Percentiles rank a stretch among this genome's conserved stretches.
These are phyloP conservation scores for Colletotrichum tanaceti DNA, from an alignment of 2,329 filamentous ascomycete genomes.

Conservation along the genomic window DNA sequence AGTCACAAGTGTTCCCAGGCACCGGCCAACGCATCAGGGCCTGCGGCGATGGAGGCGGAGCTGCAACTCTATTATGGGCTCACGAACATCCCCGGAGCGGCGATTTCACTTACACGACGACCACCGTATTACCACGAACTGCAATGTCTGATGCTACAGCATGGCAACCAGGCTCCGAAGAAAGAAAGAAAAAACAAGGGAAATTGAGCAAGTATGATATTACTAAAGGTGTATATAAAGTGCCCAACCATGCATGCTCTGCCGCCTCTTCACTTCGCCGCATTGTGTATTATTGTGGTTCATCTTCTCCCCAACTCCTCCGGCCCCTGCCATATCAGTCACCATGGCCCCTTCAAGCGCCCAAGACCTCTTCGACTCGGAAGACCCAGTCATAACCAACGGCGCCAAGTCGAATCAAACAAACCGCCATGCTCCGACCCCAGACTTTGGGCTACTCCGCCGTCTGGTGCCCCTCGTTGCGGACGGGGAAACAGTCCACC, in stretches of 20 bases:
- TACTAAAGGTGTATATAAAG: not conserved
- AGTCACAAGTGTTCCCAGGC: not conserved
- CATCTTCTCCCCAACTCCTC: not conserved
- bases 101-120: not conserved
- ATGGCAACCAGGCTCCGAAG: not conserved
- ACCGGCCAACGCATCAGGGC: not conserved
- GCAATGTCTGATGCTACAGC: not conserved
- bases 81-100: not conserved
- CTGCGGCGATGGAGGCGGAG: not conserved
- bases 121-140: not conserved
- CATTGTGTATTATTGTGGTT: too few relatives aligned
- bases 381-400: not conserved
- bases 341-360: constrained; percentile 21
- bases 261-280: not conserved
- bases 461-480: constrained; percentile 43
- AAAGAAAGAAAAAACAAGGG: too few relatives aligned
- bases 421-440: not conserved
- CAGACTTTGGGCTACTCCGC: constrained; percentile 42
- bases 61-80: constrained; percentile 24
- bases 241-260: not conserved
- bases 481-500: constrained; percentile 42
- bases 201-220: not conserved
- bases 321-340: too few relatives aligned
- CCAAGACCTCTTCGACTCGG: constrained; percentile 10
- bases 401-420: not conserved